Evolutionary conservation across 208 protist species (phyloP).

Genomic region (Leishmania martiniquensis): DNA sequence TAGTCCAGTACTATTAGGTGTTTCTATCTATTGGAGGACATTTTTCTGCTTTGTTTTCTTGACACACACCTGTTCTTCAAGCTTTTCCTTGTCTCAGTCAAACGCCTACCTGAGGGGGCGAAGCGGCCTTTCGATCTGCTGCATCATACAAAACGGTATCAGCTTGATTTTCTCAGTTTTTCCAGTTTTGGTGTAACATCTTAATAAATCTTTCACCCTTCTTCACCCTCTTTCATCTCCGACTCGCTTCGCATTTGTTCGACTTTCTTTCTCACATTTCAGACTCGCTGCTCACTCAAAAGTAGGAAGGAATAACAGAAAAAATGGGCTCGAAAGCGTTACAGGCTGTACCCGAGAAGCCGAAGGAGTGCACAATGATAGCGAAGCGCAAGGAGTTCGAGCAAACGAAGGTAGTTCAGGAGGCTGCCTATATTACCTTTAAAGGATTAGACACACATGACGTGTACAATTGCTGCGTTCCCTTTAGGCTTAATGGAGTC

Average conservation of each 20-base stretch:
- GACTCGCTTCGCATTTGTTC: background rate
- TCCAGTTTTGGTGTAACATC: background rate
- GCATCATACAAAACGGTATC: background rate
- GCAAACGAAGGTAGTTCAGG: conserved; percentile 42
- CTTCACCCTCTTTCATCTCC: background rate
- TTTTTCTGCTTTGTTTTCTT: conserved; percentile 4
- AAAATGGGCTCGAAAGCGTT: conserved; percentile 29
- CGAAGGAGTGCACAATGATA: conserved; percentile 48
- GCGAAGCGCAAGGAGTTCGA: conserved; percentile 48
- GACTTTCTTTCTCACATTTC: background rate
- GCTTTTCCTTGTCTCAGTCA: background rate
- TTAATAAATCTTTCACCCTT: background rate
- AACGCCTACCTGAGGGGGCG: background rate
- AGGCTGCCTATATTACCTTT: conserved; percentile 41
- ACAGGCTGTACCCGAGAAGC: background rate
- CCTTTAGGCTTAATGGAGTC: conserved; percentile 51
- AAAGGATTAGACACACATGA: conserved; percentile 57
- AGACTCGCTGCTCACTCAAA: background rate
- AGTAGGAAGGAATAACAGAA: background rate
- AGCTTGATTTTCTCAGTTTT: background rate
- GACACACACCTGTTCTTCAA: background rate
- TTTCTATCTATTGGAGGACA: background rate
- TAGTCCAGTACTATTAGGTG: too few relatives aligned
- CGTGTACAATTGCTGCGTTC: conserved; percentile 67
- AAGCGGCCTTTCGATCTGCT: background rate